Evolutionary conservation across 2,329 filamentous ascomycete genomes (phyloP), one percentile per base, ranked within the genome.

Genomic region (Trichothecium roseum): DNA sequence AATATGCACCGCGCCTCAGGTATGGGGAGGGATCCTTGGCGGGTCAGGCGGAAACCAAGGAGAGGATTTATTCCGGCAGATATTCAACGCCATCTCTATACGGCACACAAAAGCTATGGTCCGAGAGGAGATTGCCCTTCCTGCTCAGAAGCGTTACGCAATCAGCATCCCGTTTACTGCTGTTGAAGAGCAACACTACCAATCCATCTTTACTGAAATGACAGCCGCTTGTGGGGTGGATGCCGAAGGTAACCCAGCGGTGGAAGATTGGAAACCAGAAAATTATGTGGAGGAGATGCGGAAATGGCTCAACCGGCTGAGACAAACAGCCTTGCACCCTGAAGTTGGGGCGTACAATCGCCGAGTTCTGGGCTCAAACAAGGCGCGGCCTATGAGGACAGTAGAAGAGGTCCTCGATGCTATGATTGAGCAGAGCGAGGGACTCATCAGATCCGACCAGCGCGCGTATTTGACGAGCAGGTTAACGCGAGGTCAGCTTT

Each of bases 161-260:
- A 84, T 96, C 39, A 91, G 82, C 2, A 78, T 94, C 54, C 86
- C 91, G 0, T 94, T 96, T 49, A 91, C 83, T 0, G 76, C 84
- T 0, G 74, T 96, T 9, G 91, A 96, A 52, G 84, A 95, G 51
- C 85, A 95, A 50, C 78, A 94, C 50, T 96, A 96, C 49, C 68
- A 72, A 29, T 74, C 78, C 6, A 57, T 94, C 3, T 87, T 89
- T 51, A 70, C 77, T 32, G 67, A 84, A 41, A 86, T 94, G 74
- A 78, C 78, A 35, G 68, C 78, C 18, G 74, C 74, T 2, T 83
- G 79, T 42, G 78, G 74, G 2, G 55, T 96, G 6, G 68, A 77
- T 45, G 48, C 62, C 1, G 62, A 74, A 18, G 88, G 89, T 0
- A 63, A 61, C 3, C 84, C 86, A 0, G 40, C 74, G 1, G 42